Percentiles rank a stretch among this genome's conserved stretches.
Conservation (phyloP, 768 basidiomycete genomes). For the Lactarius sp. region DNA sequence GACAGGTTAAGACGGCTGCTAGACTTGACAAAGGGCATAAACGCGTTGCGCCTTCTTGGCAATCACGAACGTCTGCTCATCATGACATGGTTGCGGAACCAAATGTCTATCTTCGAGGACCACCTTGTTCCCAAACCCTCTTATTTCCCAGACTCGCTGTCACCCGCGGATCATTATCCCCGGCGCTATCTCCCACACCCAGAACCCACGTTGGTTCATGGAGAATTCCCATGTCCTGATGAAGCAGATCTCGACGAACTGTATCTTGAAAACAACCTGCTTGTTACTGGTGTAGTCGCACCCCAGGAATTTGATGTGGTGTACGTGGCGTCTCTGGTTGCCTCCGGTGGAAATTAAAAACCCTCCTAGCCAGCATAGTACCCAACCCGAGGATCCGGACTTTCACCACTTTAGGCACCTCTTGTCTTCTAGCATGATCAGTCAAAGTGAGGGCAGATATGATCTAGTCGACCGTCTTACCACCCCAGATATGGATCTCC, state of each 20-base stretch:
- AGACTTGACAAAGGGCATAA: conserved; percentile 29
- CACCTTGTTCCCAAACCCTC: not conserved
- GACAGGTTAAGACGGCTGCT: conserved; percentile 53
- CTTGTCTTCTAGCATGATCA: not conserved
- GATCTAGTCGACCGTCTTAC: conserved; percentile 30
- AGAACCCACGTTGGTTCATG: not conserved
- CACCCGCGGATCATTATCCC: not conserved
- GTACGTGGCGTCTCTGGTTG: conserved; percentile 7
- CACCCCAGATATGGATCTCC: conserved; percentile 8
- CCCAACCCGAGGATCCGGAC: conserved; percentile 8
- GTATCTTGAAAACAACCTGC: not conserved
- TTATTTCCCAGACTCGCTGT: not conserved
- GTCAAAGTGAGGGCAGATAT: conserved; percentile 44
- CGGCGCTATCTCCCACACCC: not conserved
- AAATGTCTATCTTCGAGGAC: conserved; percentile 1
- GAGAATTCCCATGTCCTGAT: not conserved
- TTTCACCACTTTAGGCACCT: not conserved
- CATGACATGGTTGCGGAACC: conserved; percentile 32
- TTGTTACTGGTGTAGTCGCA: not conserved
- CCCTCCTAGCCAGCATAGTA: not conserved
- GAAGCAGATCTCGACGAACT: conserved; percentile 9
- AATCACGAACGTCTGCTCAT: conserved; percentile 30
- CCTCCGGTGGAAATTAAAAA: not conserved
- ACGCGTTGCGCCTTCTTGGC: conserved; percentile 24
- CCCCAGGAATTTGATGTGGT: conserved; percentile 9